Conservation (phyloP, 192 early-diverging fungal genomes). For the Entomortierella parvispora region DNA sequence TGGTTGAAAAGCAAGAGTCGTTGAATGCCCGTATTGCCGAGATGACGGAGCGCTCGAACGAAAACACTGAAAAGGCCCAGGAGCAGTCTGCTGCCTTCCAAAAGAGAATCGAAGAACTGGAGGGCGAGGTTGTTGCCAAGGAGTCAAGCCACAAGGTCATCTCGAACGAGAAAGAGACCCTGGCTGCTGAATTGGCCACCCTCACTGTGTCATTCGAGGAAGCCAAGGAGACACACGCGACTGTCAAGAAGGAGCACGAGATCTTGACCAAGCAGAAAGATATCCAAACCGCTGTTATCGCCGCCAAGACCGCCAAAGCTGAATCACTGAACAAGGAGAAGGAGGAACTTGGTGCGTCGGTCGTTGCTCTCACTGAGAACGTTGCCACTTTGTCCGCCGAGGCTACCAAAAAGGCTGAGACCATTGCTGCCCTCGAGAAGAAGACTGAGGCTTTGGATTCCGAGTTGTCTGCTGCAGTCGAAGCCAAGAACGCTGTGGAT, state of each 20-base stretch:
- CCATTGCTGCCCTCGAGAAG: not conserved
- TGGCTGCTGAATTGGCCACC: not conserved
- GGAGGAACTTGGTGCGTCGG: not conserved
- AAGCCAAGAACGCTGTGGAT: constrained; percentile 9
- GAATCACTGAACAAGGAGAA: constrained; percentile 7
- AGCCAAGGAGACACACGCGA: not conserved
- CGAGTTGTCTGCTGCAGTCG: not conserved
- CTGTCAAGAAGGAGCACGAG: not conserved
- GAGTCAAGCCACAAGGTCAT: constrained; percentile 9
- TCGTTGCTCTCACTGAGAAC: not conserved
- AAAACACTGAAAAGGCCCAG: not conserved
- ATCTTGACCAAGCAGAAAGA: constrained; percentile 3
- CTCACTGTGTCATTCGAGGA: not conserved
- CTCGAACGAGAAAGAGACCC: constrained; percentile 1
- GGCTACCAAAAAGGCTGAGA: not conserved
- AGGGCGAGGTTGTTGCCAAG: constrained; percentile 2
- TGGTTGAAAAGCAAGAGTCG: constrained; percentile 7
- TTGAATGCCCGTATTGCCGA: not conserved
- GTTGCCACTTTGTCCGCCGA: not conserved
- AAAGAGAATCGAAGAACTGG: constrained; percentile 21
- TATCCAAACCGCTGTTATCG: not conserved
- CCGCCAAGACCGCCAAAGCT: not conserved
- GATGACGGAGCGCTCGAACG: not conserved
- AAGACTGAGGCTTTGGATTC: not conserved
- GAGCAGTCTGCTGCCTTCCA: constrained; percentile 3